Percentiles rank a stretch among this genome's conserved stretches.
These are phyloP conservation scores for Entophlyctis luteolus DNA, from an alignment of 192 early-diverging fungal species.

Conservation along the genomic window DNA sequence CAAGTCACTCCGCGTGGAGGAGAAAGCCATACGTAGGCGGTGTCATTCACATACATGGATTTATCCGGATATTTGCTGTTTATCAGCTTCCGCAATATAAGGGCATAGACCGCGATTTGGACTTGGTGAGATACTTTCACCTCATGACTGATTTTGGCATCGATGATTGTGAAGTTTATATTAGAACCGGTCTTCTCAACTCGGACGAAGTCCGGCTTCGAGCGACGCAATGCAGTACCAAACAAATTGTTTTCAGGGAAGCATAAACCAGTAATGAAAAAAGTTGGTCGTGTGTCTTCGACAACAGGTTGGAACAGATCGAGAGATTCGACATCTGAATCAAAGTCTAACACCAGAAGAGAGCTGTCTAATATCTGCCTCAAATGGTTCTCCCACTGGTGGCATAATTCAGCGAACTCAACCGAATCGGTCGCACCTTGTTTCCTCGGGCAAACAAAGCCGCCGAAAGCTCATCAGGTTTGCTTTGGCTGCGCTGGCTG, in stretches of 20 bases:
- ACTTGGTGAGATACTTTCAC: conserved; percentile 41
- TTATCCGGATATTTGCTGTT: neutral
- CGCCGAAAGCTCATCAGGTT: neutral
- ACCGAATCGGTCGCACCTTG: neutral
- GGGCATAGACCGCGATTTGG: conserved; percentile 35
- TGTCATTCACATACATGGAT: neutral
- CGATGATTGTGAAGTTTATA: conserved; percentile 24
- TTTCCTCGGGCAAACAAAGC: conserved; percentile 28
- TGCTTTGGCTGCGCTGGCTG: neutral
- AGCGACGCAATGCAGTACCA: neutral
- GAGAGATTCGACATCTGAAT: neutral
- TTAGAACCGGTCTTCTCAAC: neutral
- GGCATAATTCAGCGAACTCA: neutral
- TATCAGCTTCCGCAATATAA: conserved; percentile 1
- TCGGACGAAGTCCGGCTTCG: conserved; percentile 2
- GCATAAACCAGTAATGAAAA: conserved; percentile 10
- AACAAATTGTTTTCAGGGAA: conserved; percentile 16
- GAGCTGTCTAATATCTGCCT: conserved; percentile 9
- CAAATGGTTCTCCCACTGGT: conserved; percentile 32
- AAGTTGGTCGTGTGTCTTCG: conserved; percentile 16
- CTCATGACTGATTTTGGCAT: conserved; percentile 29
- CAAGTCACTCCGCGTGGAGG: neutral
- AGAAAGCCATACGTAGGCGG: conserved; percentile 13
- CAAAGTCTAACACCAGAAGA: neutral
- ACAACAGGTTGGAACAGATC: neutral